phyloP scores from a whole-genome alignment of 192 early-diverging fungal species.

The Linnemannia exigua region DNA sequence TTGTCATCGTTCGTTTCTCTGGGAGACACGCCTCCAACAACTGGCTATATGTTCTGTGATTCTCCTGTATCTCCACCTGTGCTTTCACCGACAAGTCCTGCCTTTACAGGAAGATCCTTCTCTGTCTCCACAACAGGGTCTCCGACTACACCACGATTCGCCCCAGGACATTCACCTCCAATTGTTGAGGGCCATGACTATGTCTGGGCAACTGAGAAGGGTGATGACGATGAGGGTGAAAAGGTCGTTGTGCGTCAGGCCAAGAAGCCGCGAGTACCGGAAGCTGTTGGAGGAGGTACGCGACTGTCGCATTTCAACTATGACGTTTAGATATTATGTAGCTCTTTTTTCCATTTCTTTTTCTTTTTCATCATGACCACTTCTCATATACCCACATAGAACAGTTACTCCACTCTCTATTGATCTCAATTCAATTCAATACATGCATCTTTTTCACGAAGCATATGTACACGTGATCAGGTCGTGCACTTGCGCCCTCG shows the following conservation, averaged over 20 bases:
- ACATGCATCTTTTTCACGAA: neutral
- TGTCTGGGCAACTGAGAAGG: neutral
- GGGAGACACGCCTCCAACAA: neutral
- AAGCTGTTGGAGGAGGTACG: slow-evolving; percentile 21
- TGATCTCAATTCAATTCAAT: neutral
- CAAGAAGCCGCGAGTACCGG: slow-evolving; percentile 9
- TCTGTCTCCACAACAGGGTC: neutral
- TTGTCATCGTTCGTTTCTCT: neutral
- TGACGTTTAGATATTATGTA: neutral
- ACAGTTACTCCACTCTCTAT: too few species aligned
- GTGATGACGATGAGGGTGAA: neutral
- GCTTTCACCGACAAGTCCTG: slow-evolving; percentile 20
- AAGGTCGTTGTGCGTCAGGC: neutral
- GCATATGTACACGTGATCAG: neutral
- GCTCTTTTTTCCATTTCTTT: too few species aligned
- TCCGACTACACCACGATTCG: neutral
- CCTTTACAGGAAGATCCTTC: neutral
- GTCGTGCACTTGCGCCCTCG: neutral
- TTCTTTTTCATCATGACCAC: neutral
- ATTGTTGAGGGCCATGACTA: neutral
- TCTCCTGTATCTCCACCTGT: neutral
- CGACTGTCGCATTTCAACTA: slow-evolving; percentile 27
- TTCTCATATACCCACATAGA: neutral
- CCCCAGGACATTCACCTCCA: neutral
- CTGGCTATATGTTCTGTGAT: slow-evolving; percentile 1